Evolutionary conservation across 257 asterid genomes (phyloP), one percentile per base, ranked within the genome.

Genomic region (Scutellaria baicalensis): DNA sequence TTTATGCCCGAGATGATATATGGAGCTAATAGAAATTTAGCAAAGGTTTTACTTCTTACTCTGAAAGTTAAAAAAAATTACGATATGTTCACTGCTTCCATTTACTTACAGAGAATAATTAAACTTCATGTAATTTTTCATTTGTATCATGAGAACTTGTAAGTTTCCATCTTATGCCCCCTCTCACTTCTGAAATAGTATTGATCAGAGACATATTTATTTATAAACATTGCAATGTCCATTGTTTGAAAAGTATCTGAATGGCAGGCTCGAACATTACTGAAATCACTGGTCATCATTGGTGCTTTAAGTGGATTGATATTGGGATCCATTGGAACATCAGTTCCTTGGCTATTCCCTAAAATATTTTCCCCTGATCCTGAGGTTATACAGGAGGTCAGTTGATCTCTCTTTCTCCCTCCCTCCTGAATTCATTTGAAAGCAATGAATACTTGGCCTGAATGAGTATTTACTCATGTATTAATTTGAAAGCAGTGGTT

Each of bases 1-100:
- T 93, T 87, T 83, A 89, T 93, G 95, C 99, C 97, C 0, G 97
- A 91, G 83, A 74, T 87, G 75, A 68, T 93, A 47, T 87, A 84
- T 78, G 99, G 97, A 82, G 91, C 82, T 45, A 89, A 85, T 43
- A 87, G 93, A 64, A 91, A 82, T 81, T 81, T 89, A 72, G 50
- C 84, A 35, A 93, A 93, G 97, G 98, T 93, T 31, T 71, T 72
- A 65, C n/a, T 51, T 60, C 79, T 55, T 59, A 11, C 33, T 44
- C 12, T 58, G 20, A 70, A n/a, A 38, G 20, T 27, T 48, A 13
- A 5, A 3, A 33, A 1, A 27, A 48, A 73, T 59, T 31, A 18
- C 56, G 62, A 55, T 54, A 35, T 45, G 78, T 59, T 2, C 55
- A 60, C 38, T 57, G 7, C 43, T 47, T 59, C 66, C 45, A 45